Percentiles rank a stretch among this genome's conserved stretches.
These are phyloP conservation scores for Lichtheimia ornata DNA, from an alignment of 371 early-diverging fungal genomes.

Conservation along the genomic window DNA sequence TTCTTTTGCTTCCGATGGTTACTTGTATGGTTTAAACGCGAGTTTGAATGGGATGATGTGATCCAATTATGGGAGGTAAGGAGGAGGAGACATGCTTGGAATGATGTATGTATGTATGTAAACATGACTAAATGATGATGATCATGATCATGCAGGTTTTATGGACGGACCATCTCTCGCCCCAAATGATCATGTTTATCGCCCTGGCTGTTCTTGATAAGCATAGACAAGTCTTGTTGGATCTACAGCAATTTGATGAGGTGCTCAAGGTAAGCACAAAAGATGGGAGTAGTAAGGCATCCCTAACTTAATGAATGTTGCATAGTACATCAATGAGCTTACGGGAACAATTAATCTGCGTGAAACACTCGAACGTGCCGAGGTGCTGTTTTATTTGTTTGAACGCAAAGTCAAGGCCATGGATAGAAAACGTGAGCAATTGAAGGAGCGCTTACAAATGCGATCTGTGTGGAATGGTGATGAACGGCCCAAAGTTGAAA, in stretches of 20 bases:
- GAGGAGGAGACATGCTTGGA: background rate
- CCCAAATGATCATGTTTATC: slow-evolving; percentile 84
- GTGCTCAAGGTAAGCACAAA: slow-evolving; percentile 68
- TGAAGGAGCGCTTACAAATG: slow-evolving; percentile 30
- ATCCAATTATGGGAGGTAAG: slow-evolving; percentile 80
- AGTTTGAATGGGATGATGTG: slow-evolving; percentile 86
- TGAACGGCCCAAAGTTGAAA: slow-evolving; percentile 23
- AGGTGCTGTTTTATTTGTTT: slow-evolving; percentile 77
- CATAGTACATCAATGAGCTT: slow-evolving; percentile 85
- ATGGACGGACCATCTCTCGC: slow-evolving; percentile 84
- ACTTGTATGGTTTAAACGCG: slow-evolving; percentile 94
- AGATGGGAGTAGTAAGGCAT: background rate
- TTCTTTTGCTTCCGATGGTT: slow-evolving; percentile 96
- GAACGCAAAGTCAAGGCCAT: slow-evolving; percentile 58
- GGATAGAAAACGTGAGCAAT: slow-evolving; percentile 39
- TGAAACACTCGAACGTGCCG: slow-evolving; percentile 77
- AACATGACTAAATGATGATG: background rate
- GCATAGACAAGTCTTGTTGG: slow-evolving; percentile 75
- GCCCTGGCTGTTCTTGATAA: slow-evolving; percentile 88
- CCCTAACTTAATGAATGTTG: background rate
- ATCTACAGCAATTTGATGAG: slow-evolving; percentile 84
- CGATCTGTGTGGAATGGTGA: slow-evolving; percentile 47
- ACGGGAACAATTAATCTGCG: slow-evolving; percentile 76
- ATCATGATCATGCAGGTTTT: slow-evolving; percentile 39
- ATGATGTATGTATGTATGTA: background rate